These are phyloP conservation scores for Rhytidhysteron rufulum DNA, from an alignment of 2,329 filamentous ascomycete species.

Conservation along the genomic window DNA sequence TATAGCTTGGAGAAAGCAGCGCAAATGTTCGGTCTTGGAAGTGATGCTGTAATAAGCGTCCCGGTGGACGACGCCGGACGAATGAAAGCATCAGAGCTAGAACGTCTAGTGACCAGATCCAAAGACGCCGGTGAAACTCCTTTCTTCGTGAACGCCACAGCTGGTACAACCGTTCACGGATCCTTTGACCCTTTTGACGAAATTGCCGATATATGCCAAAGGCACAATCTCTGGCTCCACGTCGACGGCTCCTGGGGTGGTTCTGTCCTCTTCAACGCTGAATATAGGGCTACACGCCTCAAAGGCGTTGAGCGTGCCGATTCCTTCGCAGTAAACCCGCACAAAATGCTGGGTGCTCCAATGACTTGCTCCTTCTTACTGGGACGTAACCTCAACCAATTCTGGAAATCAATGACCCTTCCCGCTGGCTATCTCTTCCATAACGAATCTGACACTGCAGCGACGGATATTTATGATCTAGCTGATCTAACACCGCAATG, in stretches of 20 bases:
- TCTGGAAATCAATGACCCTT: constrained; percentile 81
- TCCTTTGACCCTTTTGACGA: constrained; percentile 77
- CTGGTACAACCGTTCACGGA: constrained; percentile 88
- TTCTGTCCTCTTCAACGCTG: constrained; percentile 64
- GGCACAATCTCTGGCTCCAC: constrained; percentile 81
- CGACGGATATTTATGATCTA: constrained; percentile 70
- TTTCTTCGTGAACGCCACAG: constrained; percentile 93
- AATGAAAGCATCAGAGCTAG: constrained; percentile 66
- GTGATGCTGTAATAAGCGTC: constrained; percentile 66
- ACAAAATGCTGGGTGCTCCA: constrained; percentile 95
- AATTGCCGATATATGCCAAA: constrained; percentile 67
- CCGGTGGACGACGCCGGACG: constrained; percentile 68
- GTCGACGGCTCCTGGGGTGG: constrained; percentile 92
- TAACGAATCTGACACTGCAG: constrained; percentile 32
- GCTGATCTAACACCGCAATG: constrained; percentile 93
- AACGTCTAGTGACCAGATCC: constrained; percentile 58
- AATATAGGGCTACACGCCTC: constrained; percentile 59
- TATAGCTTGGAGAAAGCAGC: constrained; percentile 94
- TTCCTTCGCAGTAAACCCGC: constrained; percentile 83
- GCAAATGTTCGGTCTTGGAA: constrained; percentile 83
- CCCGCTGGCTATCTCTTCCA: constrained; percentile 70
- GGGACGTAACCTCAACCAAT: constrained; percentile 68
- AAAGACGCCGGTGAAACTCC: constrained; percentile 70
- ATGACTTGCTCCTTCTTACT: constrained; percentile 89
- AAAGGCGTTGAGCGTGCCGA: constrained; percentile 70